phyloP scores from a whole-genome alignment of 1,284 basidiomycete species.

The Mycena sp. region DNA sequence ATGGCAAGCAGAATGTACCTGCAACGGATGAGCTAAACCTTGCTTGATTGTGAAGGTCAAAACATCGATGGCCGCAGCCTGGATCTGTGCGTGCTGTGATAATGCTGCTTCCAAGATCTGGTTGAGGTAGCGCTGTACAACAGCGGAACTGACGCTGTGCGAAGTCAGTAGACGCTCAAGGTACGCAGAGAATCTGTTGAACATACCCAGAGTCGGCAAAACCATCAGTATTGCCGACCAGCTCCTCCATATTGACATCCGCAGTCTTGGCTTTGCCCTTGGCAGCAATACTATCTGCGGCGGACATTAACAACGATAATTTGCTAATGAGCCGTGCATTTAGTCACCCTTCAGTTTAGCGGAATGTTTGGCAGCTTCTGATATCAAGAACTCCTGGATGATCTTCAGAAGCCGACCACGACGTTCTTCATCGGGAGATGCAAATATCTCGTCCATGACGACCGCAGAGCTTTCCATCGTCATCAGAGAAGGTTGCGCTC shows the following conservation, averaged over 20 bases:
- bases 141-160: slow-evolving; percentile 87
- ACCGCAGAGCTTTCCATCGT: slow-evolving; percentile 76
- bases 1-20: slow-evolving; percentile 29
- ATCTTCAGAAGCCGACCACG: slow-evolving; percentile 84
- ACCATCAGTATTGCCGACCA: slow-evolving; percentile 93
- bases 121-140: slow-evolving; percentile 91
- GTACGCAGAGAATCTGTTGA: no score
- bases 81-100: slow-evolving; percentile 75
- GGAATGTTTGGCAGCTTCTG: slow-evolving; percentile 81
- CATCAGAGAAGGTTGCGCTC: slow-evolving; percentile 92
- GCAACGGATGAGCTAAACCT: slow-evolving; percentile 92
- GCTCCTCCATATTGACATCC: slow-evolving; percentile 88
- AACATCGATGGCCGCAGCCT: slow-evolving; percentile 90
- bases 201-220: slow-evolving; percentile 94
- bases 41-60: slow-evolving; percentile 93
- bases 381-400: slow-evolving; percentile 89
- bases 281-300: slow-evolving; percentile 39
- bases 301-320: neutral
- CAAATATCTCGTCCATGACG: slow-evolving; percentile 93
- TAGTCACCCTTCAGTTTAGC: slow-evolving; percentile 70
- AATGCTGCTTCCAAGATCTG: slow-evolving; percentile 86
- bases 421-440: slow-evolving; percentile 73
- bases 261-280: slow-evolving; percentile 57
- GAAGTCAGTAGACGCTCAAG: slow-evolving; percentile 13
- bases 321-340: neutral